Evolutionary conservation across 352 stramenopile species (phyloP).

Genomic region (Phytophthora capsici): DNA sequence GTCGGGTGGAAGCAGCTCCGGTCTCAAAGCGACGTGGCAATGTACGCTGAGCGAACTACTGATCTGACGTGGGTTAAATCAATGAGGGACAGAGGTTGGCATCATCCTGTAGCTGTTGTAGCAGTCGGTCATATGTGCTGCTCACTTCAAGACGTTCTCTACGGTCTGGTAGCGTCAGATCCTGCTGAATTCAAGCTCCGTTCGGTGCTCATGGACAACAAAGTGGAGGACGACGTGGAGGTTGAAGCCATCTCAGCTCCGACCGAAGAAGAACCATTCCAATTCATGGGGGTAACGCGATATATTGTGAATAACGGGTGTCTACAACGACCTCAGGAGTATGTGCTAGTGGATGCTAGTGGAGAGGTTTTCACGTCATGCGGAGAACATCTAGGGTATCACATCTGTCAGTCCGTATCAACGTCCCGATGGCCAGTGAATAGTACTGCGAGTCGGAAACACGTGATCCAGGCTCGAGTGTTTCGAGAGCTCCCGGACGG

Average conservation of each 20-base stretch:
- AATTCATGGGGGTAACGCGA: constrained; percentile 21
- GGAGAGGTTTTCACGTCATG: constrained; percentile 22
- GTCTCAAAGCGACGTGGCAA: constrained; percentile 18
- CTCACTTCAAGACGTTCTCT: constrained; percentile 16
- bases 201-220: constrained; percentile 12
- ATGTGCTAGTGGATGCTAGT: constrained; percentile 13
- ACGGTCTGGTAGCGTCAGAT: constrained; percentile 15
- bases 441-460: constrained; percentile 2
- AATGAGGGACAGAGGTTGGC: constrained; percentile 7
- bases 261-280: constrained; percentile 12
- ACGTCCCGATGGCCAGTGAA: constrained; percentile 14
- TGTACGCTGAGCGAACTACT: constrained; percentile 13
- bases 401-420: constrained; percentile 22
- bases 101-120: constrained; percentile 15
- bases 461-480: constrained; percentile 23
- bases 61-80: constrained; percentile 11
- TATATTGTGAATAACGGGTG: constrained; percentile 6
- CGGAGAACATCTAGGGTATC: constrained; percentile 25
- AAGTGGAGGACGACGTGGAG: constrained; percentile 18
- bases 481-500: constrained; percentile 17
- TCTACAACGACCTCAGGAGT: constrained; percentile 23
- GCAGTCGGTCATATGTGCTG: constrained; percentile 22
- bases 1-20: constrained; percentile 20
- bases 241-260: constrained; percentile 8
- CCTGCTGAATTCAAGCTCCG: constrained; percentile 26